phyloP scores from a whole-genome alignment of 2,329 filamentous ascomycete genomes.

The Claviceps cyperi region DNA sequence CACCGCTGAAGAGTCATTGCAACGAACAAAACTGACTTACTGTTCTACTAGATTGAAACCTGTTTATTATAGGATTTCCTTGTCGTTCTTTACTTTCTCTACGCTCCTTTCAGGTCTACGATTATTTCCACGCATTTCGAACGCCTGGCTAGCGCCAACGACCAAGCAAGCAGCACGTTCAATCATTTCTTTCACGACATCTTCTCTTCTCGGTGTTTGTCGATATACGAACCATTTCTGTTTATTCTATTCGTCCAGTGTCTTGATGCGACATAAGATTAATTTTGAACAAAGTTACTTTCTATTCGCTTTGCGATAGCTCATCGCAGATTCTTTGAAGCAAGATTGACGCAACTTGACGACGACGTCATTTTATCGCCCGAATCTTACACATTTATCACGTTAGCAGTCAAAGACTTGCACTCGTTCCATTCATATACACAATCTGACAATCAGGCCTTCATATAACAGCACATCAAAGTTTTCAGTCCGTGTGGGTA shows the following conservation, averaged over 20 bases:
- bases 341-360: conserved; percentile 6
- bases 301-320: not conserved
- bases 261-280: conserved; percentile 1
- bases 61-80: not conserved
- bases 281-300: not conserved
- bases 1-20: not conserved
- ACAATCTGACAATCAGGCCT: not conserved
- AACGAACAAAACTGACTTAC: not conserved
- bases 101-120: not conserved
- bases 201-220: not conserved
- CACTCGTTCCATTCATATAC: not conserved
- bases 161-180: not conserved
- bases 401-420: conserved; percentile 2
- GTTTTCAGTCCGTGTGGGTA: not conserved
- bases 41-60: not conserved
- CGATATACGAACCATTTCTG: not conserved
- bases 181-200: not conserved
- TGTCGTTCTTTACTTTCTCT: not conserved
- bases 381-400: not conserved
- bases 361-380: not conserved
- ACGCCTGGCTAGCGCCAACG: not conserved
- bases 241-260: not conserved
- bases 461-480: conserved; percentile 5
- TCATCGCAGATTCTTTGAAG: not conserved
- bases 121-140: not conserved